A percentile compares a stretch with the other conserved stretches of the same genome.
phyloP scores from a whole-genome alignment of 2,329 filamentous ascomycete genomes.

The Colletotrichum sp. region DNA sequence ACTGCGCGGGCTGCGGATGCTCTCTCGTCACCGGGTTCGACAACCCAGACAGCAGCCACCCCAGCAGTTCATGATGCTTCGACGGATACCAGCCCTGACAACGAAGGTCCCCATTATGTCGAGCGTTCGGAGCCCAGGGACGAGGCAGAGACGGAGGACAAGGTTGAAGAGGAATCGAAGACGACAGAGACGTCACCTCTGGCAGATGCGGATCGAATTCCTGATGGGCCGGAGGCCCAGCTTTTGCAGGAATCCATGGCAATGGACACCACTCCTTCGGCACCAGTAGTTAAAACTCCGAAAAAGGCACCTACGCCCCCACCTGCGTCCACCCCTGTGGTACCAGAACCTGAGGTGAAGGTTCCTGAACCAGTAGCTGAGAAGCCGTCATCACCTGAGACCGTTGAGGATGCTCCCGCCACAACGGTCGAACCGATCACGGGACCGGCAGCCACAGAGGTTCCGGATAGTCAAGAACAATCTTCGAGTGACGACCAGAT shows the following conservation, averaged over 20 bases:
- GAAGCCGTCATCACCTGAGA: neutral
- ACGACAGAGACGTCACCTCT: neutral
- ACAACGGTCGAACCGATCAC: neutral
- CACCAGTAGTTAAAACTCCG: constrained; percentile 13
- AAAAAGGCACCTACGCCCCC: constrained; percentile 9
- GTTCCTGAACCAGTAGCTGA: neutral
- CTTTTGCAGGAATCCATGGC: constrained; percentile 47
- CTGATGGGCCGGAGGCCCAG: constrained; percentile 46
- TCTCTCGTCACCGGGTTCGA: constrained; percentile 66
- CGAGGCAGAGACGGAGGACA: constrained; percentile 38
- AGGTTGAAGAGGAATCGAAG: constrained; percentile 26
- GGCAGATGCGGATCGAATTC: constrained; percentile 21
- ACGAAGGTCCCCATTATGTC: constrained; percentile 64
- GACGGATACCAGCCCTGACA: constrained; percentile 76
- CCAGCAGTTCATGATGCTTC: constrained; percentile 72
- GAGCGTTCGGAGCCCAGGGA: constrained; percentile 47
- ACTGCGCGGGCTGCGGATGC: constrained; percentile 44
- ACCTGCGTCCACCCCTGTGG: neutral
- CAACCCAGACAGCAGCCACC: constrained; percentile 75
- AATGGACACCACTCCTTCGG: constrained; percentile 2
- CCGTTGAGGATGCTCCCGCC: neutral
- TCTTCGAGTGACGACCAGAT: constrained; percentile 33
- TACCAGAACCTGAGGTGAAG: neutral
- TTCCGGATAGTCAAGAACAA: constrained; percentile 42
- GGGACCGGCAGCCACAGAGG: constrained; percentile 24